These are phyloP conservation scores for Podaxis rugospora DNA, from an alignment of 768 basidiomycete species.

Conservation along the genomic window DNA sequence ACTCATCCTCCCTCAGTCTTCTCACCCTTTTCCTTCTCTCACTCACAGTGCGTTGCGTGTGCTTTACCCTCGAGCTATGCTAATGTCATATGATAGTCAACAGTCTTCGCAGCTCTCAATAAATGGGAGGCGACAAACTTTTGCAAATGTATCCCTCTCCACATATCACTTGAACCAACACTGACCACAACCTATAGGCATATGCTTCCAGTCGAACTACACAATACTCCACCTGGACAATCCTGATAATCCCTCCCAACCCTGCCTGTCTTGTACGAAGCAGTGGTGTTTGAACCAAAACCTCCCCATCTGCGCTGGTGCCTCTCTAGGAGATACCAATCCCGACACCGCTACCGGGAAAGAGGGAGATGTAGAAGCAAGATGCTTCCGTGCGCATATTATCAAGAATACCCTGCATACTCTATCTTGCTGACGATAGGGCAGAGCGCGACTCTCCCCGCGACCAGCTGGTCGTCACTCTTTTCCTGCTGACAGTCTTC, in stretches of 20 bases:
- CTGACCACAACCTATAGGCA: slow-evolving; percentile 48
- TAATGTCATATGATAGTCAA: slow-evolving; percentile 14
- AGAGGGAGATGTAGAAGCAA: slow-evolving; percentile 92
- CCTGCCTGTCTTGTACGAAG: slow-evolving; percentile 90
- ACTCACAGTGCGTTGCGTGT: not conserved
- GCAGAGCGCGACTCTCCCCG: slow-evolving; percentile 93
- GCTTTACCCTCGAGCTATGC: not conserved
- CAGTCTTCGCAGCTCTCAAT: slow-evolving; percentile 33
- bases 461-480: slow-evolving; percentile 89
- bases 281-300: slow-evolving; percentile 96
- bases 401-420: slow-evolving; percentile 2
- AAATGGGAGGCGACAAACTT: slow-evolving; percentile 92
- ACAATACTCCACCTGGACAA: slow-evolving; percentile 77
- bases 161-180: not conserved
- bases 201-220: slow-evolving; percentile 87
- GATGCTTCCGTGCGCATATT: slow-evolving; percentile 82
- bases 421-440: slow-evolving; percentile 13
- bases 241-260: slow-evolving; percentile 83
- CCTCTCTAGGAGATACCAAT: slow-evolving; percentile 80
- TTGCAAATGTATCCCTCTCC: slow-evolving; percentile 69
- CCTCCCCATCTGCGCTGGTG: slow-evolving; percentile 76
- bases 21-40: slow-evolving; percentile 22
- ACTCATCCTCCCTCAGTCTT: slow-evolving; percentile 6
- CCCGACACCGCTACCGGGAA: slow-evolving; percentile 92
- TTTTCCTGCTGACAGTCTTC: slow-evolving; percentile 85